Evolutionary conservation across 2,329 filamentous ascomycete species (phyloP), one percentile per base, ranked within the genome.

Genomic region (Colletotrichum musicola): DNA sequence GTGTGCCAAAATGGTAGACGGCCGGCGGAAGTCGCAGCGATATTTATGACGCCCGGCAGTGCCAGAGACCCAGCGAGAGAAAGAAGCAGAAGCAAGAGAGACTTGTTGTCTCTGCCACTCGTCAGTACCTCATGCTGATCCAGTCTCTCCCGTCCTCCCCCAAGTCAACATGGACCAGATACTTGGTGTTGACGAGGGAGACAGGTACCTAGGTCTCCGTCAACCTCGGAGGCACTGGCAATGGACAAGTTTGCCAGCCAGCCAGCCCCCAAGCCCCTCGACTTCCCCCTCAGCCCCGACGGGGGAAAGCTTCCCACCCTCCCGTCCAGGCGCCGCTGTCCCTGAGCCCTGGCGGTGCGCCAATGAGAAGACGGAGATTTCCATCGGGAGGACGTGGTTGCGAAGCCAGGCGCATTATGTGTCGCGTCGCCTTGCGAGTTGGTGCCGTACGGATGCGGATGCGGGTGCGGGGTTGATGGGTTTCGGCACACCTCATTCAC

Each of bases 361-460:
- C 65, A 68, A 68, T 68, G 55, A 50, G 62, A 35, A 27, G 14
- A 42, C 13, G 27, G 50, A 42, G 30, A 50, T 46, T 49, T 18
- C 42, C 30, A 65, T 42, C 42, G 54, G 47, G 49, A 65, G 56
- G 49, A 30, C 25, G 49, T 60, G 55, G 55, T 58, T 68, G 64
- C 60, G 64, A 68, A 42, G 54, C 46, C 61, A 68, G 64, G 55
- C 55, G 65, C 62, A 68, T 68, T 68, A 42, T 56, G 42, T 65
- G 62, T 68, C 54, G 62, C 62, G 65, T 68, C 62, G 62, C 42
- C 55, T 57, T 25, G 22, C 22, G 22, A 25, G 22, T 25, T 65
- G 62, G 62, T 68, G 62, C 55, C 65, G 62, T 68, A 55, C 65
- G 62, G 55, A 68, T 68, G 62, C 65, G 65, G 65, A 55, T 68